phyloP scores from a whole-genome alignment of 257 asterid genomes.

The Marsdenia floribunda region DNA sequence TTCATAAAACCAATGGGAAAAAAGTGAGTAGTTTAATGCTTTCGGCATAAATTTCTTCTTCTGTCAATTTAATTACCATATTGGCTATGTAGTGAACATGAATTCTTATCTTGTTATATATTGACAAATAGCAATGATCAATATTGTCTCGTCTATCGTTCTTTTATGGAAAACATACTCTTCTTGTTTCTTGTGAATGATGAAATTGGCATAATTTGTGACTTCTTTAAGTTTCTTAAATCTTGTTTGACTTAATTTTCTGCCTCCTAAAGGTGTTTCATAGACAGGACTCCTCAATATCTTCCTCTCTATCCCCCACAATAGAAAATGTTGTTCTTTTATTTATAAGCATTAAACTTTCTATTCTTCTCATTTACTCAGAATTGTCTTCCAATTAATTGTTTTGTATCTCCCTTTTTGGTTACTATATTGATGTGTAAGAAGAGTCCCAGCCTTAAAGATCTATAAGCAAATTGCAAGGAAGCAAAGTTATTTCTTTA shows the following conservation, averaged over 20 bases:
- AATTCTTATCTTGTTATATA: neutral
- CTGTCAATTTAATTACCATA: neutral
- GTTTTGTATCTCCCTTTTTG: neutral
- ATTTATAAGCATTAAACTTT: neutral
- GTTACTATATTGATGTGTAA: neutral
- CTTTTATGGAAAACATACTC: neutral
- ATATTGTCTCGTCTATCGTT: neutral
- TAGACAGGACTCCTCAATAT: neutral
- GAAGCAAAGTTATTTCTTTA: neutral
- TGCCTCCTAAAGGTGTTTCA: neutral
- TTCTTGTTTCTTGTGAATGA: neutral
- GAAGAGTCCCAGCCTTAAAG: slow-evolving; percentile 2
- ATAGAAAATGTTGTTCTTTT: neutral
- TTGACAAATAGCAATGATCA: neutral
- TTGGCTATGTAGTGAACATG: slow-evolving; percentile 13
- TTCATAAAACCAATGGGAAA: slow-evolving; percentile 69
- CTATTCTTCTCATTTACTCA: neutral
- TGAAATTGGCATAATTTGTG: neutral
- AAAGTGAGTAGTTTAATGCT: slow-evolving; percentile 43
- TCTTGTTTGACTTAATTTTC: neutral
- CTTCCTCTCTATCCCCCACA: neutral
- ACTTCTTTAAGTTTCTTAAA: neutral
- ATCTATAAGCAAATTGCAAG: neutral
- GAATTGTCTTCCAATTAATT: neutral
- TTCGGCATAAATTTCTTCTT: slow-evolving; percentile 12